Evolutionary conservation across 495 filamentous ascomycete genomes (phyloP).

Genomic region (Pyronema domesticum): DNA sequence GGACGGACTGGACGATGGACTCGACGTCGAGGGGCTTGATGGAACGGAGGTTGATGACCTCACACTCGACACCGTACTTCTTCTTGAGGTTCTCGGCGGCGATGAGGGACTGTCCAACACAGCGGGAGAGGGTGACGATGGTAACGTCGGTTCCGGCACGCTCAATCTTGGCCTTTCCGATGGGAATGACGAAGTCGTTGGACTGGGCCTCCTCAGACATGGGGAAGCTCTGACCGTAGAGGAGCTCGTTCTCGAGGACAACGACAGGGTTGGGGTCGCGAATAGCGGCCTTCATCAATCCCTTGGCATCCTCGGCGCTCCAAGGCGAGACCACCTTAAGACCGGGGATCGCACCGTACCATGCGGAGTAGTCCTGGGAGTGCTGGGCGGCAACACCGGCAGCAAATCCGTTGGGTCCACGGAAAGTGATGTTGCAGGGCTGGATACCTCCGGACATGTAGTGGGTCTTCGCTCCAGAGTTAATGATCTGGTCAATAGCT

Average conservation of each 20-base stretch:
- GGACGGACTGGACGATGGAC: slow-evolving; percentile 83
- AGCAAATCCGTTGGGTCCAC: slow-evolving; percentile 95
- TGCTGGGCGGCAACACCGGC: slow-evolving; percentile 92
- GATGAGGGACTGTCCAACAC: slow-evolving; percentile 77
- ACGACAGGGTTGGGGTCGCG: slow-evolving; percentile 93
- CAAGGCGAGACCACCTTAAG: slow-evolving; percentile 92
- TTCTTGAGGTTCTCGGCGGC: slow-evolving; percentile 81
- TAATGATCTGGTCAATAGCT: slow-evolving; percentile 98
- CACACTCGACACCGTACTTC: slow-evolving; percentile 87
- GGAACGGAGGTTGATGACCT: slow-evolving; percentile 95
- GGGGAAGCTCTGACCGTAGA: slow-evolving; percentile 85
- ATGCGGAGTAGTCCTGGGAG: slow-evolving; percentile 81
- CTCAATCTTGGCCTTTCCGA: slow-evolving; percentile 98
- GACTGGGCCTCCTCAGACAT: slow-evolving; percentile 92
- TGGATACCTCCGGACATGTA: slow-evolving; percentile 99
- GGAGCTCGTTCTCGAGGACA: slow-evolving; percentile 90
- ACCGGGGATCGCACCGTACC: slow-evolving; percentile 96
- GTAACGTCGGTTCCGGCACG: slow-evolving; percentile 89
- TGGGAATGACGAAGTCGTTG: slow-evolving; percentile 85
- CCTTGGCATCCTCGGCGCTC: slow-evolving; percentile 96
- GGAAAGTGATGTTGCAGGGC: slow-evolving; percentile 98
- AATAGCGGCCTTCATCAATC: slow-evolving; percentile 91
- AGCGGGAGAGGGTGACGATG: slow-evolving; percentile 83
- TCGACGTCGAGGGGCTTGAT: slow-evolving; percentile 94
- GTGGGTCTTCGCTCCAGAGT: slow-evolving; percentile 96